Percentiles rank a stretch among this genome's conserved stretches.
phyloP scores from a whole-genome alignment of 495 filamentous ascomycete species.

The Trichoderma orchidacearum region DNA sequence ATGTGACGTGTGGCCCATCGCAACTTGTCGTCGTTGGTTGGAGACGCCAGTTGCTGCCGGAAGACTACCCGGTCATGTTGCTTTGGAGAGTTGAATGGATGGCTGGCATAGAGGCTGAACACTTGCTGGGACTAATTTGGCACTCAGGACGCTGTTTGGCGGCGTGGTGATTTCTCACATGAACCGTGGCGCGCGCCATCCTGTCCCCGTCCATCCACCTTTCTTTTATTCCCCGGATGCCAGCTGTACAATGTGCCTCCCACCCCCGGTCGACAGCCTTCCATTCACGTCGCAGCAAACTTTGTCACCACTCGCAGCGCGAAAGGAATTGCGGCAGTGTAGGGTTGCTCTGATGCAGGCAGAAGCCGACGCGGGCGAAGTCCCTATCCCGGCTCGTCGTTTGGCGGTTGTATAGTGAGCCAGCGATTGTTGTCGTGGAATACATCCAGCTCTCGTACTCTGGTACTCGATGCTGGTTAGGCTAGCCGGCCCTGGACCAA shows the following conservation, averaged over 20 bases:
- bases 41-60: background rate
- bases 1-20: background rate
- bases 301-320: background rate
- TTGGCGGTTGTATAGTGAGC: background rate
- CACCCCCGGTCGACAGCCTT: background rate
- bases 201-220: background rate
- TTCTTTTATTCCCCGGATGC: background rate
- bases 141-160: background rate
- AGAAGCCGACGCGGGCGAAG: background rate
- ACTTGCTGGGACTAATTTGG: too few species aligned
- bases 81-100: background rate
- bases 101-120: background rate
- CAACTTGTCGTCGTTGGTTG: background rate
- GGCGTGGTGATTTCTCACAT: background rate
- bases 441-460: background rate
- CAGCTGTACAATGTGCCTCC: background rate
- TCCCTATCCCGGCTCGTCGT: background rate
- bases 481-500: background rate
- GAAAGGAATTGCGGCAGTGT: background rate
- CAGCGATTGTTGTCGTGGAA: background rate
- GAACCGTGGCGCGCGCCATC: background rate
- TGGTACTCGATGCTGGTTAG: background rate
- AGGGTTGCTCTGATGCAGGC: background rate
- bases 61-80: background rate
- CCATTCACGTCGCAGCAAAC: background rate